phyloP scores from a whole-genome alignment of 2,329 filamentous ascomycete species.

The Stagonosporopsis chrysanthemi region DNA sequence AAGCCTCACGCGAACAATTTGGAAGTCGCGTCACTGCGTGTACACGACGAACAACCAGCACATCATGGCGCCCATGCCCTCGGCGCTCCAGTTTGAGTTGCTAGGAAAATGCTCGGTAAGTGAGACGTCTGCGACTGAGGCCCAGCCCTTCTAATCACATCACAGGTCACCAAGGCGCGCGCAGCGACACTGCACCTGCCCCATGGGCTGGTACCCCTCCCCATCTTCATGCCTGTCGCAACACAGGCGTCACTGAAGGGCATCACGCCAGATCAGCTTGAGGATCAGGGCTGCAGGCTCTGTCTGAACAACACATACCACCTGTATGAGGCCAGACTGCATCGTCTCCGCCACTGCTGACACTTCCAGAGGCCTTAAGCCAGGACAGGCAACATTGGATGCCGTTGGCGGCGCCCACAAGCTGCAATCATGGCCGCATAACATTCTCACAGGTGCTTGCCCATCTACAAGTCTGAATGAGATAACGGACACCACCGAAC shows the following conservation, averaged over 20 bases:
- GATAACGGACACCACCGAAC: not conserved
- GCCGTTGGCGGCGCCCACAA: constrained; percentile 91
- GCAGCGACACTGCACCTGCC: constrained; percentile 87
- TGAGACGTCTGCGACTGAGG: no score
- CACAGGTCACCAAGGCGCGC: constrained; percentile 89
- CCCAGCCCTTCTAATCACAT: not conserved
- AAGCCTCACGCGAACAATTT: constrained; percentile 8
- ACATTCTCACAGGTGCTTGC: constrained; percentile 76
- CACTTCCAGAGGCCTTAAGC: constrained; percentile 74
- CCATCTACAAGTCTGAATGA: not conserved
- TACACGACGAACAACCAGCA: not conserved
- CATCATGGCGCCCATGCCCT: constrained; percentile 48
- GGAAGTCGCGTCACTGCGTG: constrained; percentile 8
- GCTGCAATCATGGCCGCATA: constrained; percentile 93
- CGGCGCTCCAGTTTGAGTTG: constrained; percentile 49
- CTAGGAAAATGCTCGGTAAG: constrained; percentile 50
- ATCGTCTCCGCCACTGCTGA: constrained; percentile 25
- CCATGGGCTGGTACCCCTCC: constrained; percentile 88
- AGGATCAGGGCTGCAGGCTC: constrained; percentile 84
- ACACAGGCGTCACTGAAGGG: constrained; percentile 97
- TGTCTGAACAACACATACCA: constrained; percentile 99
- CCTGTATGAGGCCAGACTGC: constrained; percentile 54
- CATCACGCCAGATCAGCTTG: constrained; percentile 88
- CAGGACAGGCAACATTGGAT: constrained; percentile 88
- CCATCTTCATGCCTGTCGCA: constrained; percentile 98